Evolutionary conservation across 1,284 basidiomycete genomes (phyloP), one percentile per base, ranked within the genome.

Genomic region (Ustilago sp.): DNA sequence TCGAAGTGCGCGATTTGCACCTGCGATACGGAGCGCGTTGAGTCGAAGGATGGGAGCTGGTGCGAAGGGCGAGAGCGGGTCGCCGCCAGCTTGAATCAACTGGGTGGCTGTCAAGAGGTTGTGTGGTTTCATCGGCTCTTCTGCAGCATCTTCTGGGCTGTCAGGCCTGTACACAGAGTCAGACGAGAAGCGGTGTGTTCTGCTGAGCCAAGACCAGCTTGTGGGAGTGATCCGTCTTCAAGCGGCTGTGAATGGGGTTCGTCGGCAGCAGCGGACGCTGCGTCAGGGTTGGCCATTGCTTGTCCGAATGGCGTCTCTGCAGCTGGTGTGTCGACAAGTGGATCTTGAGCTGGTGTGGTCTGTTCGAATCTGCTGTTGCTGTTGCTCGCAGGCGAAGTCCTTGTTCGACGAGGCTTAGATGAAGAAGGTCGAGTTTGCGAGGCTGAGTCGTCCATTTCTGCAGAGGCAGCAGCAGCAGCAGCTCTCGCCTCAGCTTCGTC

Each of bases 1-100:
- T 8, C 94, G 90, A 0, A 95, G 95, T 0, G 65, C 59, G 41
- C 89, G 87, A 2, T 88, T 87, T 0, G 93, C 91, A 59, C 94
- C 94, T 64, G 92, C 89, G 23, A 98, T 90, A 66, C 92, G 92
- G 47, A 98, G 92, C 1, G 92, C 89, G 5, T 91, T 90, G 45
- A 95, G 89, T 34, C 81, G 68, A 36, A 86, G 69, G 35, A 73
- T 76, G 7, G 79, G 79, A 4, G 70, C 64, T 9, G 73, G 65
- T n/a, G 73, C 59, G 32, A 79, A 75, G 15, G 65, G 65, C 3
- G 60, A 65, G 5, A 43, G 19, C 0, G 59, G 47, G 3, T 52
- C 36, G 11, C 60, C 41, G 32, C 74, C 64, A 15, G 56, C 41
- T 41, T 81, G 70, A 5, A 80, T 53, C 5, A 76, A 43, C 56